Evolutionary conservation across 2,329 filamentous ascomycete species (phyloP).

Genomic region (Aspergillus sp.): DNA sequence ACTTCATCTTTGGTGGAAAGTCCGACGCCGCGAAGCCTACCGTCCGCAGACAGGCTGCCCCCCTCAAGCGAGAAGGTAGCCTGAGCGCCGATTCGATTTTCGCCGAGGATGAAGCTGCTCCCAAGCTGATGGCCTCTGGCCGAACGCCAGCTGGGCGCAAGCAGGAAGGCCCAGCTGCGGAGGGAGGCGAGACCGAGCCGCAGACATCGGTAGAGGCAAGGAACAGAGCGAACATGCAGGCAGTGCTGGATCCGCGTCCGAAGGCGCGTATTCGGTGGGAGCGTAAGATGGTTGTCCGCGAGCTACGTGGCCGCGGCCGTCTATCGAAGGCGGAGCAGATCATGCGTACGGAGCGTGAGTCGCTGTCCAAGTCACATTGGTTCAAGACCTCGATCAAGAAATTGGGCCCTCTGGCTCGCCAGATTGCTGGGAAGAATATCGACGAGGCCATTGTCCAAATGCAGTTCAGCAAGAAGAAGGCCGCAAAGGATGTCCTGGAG

Average conservation of each 20-base stretch:
- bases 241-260: slow-evolving; percentile 74
- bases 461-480: slow-evolving; percentile 93
- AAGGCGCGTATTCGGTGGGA: slow-evolving; percentile 71
- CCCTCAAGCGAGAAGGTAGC: slow-evolving; percentile 35
- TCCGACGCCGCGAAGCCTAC: slow-evolving; percentile 27
- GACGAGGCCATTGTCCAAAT: slow-evolving; percentile 94
- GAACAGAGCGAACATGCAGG: slow-evolving; percentile 57
- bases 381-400: slow-evolving; percentile 92
- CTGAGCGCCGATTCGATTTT: slow-evolving; percentile 43
- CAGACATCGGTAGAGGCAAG: slow-evolving; percentile 32
- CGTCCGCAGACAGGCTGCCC: slow-evolving; percentile 27
- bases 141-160: slow-evolving; percentile 27
- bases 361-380: slow-evolving; percentile 63
- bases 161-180: slow-evolving; percentile 14
- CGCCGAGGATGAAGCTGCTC: slow-evolving; percentile 34
- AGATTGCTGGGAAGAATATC: slow-evolving; percentile 90
- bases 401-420: slow-evolving; percentile 77
- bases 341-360: slow-evolving; percentile 62
- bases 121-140: slow-evolving; percentile 26
- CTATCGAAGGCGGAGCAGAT: slow-evolving; percentile 67
- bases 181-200: slow-evolving; percentile 12
- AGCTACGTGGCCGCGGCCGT: slow-evolving; percentile 67
- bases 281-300: slow-evolving; percentile 77
- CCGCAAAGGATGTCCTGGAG: slow-evolving; percentile 73
- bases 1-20: slow-evolving; percentile 32